Percentiles rank a stretch among this genome's conserved stretches.
phyloP scores from a whole-genome alignment of 2,329 filamentous ascomycete species.

The Pezicula carpinea region DNA sequence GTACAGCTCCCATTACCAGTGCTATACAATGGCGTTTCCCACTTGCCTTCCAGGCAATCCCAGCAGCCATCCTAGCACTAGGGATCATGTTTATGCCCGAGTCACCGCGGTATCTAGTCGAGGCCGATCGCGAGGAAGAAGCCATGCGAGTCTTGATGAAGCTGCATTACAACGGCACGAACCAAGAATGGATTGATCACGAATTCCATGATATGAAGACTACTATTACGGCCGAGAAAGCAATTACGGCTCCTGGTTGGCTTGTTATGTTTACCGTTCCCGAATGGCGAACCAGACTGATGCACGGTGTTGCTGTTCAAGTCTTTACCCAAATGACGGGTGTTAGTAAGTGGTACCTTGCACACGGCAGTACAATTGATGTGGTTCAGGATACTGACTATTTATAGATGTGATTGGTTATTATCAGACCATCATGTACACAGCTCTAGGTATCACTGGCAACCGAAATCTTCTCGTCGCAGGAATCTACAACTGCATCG shows the following conservation, averaged over 20 bases:
- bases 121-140: slow-evolving; percentile 48
- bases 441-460: too few species aligned
- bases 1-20: not conserved
- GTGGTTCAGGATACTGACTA: too few species aligned
- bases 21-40: slow-evolving; percentile 44
- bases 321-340: slow-evolving; percentile 43
- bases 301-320: slow-evolving; percentile 42
- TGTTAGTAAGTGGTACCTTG: too few species aligned
- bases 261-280: slow-evolving; percentile 36
- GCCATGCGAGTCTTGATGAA: slow-evolving; percentile 49
- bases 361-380: too few species aligned
- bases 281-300: slow-evolving; percentile 38
- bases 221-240: slow-evolving; percentile 51
- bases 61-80: slow-evolving; percentile 43
- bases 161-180: slow-evolving; percentile 46
- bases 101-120: slow-evolving; percentile 49
- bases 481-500: too few species aligned
- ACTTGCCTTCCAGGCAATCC: slow-evolving; percentile 47
- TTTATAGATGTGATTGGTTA: too few species aligned
- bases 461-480: too few species aligned
- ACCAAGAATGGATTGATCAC: slow-evolving; percentile 41
- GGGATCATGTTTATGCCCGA: slow-evolving; percentile 49
- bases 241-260: slow-evolving; percentile 30
- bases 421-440: too few species aligned
- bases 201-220: slow-evolving; percentile 45